Percentiles rank a stretch among this genome's conserved stretches.
Evolutionary conservation across 75 land plant genomes (phyloP).

Genomic region (Gnetum montanum): DNA sequence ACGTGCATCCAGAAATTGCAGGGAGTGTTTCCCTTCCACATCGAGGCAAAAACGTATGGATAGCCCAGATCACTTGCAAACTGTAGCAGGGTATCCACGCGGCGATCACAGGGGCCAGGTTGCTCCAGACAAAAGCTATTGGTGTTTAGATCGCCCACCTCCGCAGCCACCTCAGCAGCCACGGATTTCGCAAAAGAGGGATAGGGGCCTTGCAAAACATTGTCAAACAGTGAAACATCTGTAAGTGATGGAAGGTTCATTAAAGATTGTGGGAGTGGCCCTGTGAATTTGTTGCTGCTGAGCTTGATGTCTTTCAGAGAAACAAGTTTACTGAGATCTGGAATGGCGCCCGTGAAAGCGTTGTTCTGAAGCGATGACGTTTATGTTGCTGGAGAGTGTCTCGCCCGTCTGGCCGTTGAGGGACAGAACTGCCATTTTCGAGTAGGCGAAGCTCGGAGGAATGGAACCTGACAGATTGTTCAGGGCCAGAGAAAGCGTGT

Average conservation of each 20-base stretch:
- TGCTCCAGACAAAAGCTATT: constrained; percentile 46
- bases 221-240: constrained; percentile 57
- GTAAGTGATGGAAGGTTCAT: constrained; percentile 21
- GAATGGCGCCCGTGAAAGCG: constrained; percentile 59
- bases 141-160: constrained; percentile 8
- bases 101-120: constrained; percentile 41
- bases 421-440: constrained; percentile 32
- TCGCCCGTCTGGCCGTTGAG: constrained; percentile 45
- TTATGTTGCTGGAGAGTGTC: background rate
- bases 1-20: constrained; percentile 50
- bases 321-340: constrained; percentile 40
- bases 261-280: constrained; percentile 50
- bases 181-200: constrained; percentile 30
- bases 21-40: constrained; percentile 74
- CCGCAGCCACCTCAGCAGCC: background rate
- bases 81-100: constrained; percentile 34
- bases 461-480: constrained; percentile 52
- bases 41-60: constrained; percentile 27
- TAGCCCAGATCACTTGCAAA: constrained; percentile 26
- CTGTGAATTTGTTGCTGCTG: constrained; percentile 61
- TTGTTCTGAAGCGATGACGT: constrained; percentile 12
- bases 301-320: constrained; percentile 33
- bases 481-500: constrained; percentile 37
- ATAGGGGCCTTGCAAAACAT: constrained; percentile 59
- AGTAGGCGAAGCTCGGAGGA: constrained; percentile 34